phyloP scores from a whole-genome alignment of 768 basidiomycete genomes.

The Hericium coralloides region DNA sequence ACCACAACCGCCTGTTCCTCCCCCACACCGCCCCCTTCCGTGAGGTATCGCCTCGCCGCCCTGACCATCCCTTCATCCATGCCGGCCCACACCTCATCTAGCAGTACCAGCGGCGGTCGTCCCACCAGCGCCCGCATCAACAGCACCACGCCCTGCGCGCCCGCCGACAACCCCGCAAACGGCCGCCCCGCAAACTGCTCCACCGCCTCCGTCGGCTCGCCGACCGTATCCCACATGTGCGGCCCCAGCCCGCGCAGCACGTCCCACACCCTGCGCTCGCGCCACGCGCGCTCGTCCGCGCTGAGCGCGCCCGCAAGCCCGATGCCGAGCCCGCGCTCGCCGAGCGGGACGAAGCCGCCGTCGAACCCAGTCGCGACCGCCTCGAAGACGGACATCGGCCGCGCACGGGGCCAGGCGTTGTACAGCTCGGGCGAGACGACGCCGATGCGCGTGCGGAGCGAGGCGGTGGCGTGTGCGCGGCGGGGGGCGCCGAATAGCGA shows the following conservation, averaged over 20 bases:
- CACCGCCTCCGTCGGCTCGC: conserved; percentile 5
- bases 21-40: conserved; percentile 36
- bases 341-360: conserved; percentile 61
- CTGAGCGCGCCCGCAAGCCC: conserved; percentile 32
- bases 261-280: conserved; percentile 37
- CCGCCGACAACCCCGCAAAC: conserved; percentile 61
- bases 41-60: conserved; percentile 54
- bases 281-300: conserved; percentile 27
- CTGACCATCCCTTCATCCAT: conserved; percentile 78
- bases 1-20: conserved; percentile 70
- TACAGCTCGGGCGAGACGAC: conserved; percentile 85
- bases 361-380: conserved; percentile 85
- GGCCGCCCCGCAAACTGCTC: conserved; percentile 35
- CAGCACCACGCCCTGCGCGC: conserved; percentile 74
- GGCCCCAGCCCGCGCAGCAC: conserved; percentile 65
- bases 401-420: conserved; percentile 78
- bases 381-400: conserved; percentile 63
- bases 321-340: conserved; percentile 36
- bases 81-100: conserved; percentile 92
- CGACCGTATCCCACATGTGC: conserved; percentile 31
- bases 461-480: conserved; percentile 54
- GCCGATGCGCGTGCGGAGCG: conserved; percentile 60
- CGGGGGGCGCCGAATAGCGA: conserved; percentile 57
- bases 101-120: conserved; percentile 60
- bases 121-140: conserved; percentile 82